Percentiles rank a stretch among this genome's conserved stretches.
Evolutionary conservation across 179 eudicot genomes (phyloP).

Genomic region (Heliamphora pulchella): DNA sequence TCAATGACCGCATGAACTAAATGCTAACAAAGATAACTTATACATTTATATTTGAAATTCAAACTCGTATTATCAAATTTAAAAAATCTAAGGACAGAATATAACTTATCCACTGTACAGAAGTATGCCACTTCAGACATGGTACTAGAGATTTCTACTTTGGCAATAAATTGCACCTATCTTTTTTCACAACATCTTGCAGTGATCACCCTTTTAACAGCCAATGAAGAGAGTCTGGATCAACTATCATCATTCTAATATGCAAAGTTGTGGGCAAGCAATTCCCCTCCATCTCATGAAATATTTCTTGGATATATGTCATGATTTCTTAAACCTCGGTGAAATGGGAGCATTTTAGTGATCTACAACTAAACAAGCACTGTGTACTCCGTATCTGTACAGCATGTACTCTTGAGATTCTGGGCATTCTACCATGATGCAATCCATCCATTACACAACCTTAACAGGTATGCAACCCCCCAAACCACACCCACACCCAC

Average conservation of each 20-base stretch:
- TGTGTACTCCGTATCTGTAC: background rate
- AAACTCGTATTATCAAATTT: slow-evolving; percentile 1
- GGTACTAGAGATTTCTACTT: background rate
- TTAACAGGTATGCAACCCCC: background rate
- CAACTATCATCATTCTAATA: background rate
- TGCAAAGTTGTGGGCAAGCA: background rate
- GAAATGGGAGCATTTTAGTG: background rate
- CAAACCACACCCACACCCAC: too few relatives aligned
- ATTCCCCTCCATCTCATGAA: background rate
- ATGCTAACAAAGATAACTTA: background rate
- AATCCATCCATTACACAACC: background rate
- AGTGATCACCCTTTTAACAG: background rate
- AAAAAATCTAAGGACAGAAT: background rate
- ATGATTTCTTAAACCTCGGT: background rate
- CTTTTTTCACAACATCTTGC: background rate
- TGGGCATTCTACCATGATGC: background rate
- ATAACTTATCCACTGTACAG: background rate
- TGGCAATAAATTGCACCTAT: background rate
- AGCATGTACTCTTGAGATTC: background rate
- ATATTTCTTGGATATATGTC: background rate
- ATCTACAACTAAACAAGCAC: background rate
- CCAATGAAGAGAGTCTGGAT: background rate
- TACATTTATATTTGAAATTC: background rate
- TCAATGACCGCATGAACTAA: background rate
- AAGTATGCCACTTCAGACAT: background rate